Evolutionary conservation across 495 filamentous ascomycete genomes (phyloP), one percentile per base, ranked within the genome.

Genomic region (Talaromyces stipitatus): DNA sequence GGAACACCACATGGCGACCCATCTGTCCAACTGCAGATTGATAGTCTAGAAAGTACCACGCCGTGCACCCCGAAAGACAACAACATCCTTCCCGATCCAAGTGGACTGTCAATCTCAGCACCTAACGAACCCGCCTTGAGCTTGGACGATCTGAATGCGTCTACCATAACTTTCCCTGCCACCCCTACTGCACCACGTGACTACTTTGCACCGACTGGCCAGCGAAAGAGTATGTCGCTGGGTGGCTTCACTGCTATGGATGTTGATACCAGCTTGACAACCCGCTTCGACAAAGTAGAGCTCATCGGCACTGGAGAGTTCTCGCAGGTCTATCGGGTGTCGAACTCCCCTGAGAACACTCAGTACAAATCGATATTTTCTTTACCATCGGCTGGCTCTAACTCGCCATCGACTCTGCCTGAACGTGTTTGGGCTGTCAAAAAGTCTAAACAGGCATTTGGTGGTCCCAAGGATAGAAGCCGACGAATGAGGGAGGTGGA

Each of bases 281-380:
- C 80, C 2, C 81, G 86, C 33, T 98, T 98, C 65, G 82, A 84
- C 20, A 85, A 82, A 45, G 84, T 90, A 9, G 86, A 91, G 55
- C 69, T 86, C 14, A 78, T 91, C 57, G 92, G 92, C 29, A 87
- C 82, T 46, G 94, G 94, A 33, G 92, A 96, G 63, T 97, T 97
- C 68, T 97, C 94, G 0, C 78, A 86, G 58, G 94, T 98, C 10
- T 98, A 89, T 69, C 85, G 86, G 23, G 94, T 96, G 18, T 78
- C 81, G 38, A 69, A 82, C 36, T 73, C 76, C 8, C 72, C 67
- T 6, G 67, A 74, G 43, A 59, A 69, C 48, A 61, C 72, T 47
- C 61, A 67, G 58, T 65, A 73, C 64, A 61, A 73, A 50, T 70
- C 77, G 50, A 62, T 82, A 59, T 73, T 82, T 70, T 64, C 72